Conservation (phyloP, 768 basidiomycete genomes). For the Cystofilobasidium ferigula region DNA sequence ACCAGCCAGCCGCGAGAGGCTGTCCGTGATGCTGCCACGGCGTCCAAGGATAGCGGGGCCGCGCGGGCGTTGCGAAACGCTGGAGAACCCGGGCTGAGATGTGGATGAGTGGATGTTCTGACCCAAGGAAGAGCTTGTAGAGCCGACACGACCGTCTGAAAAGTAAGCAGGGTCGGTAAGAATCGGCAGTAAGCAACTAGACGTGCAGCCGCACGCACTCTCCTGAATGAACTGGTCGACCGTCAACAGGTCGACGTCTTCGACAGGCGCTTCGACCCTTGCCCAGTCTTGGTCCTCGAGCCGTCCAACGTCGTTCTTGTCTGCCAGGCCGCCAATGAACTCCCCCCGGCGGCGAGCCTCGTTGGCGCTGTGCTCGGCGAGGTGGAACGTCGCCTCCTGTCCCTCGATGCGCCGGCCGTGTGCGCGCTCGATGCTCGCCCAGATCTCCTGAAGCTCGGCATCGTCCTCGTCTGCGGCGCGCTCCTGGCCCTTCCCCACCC, state of each 20-base stretch:
- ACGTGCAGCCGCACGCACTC: constrained; percentile 25
- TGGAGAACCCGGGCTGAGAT: not conserved
- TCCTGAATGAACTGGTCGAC: constrained; percentile 58
- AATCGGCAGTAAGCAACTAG: not conserved
- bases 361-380: not conserved
- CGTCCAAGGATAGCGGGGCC: not conserved
- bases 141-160: constrained; percentile 12
- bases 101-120: constrained; percentile 15
- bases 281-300: constrained; percentile 59
- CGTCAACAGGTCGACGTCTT: constrained; percentile 49
- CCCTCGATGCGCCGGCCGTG: constrained; percentile 32
- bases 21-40: constrained; percentile 4
- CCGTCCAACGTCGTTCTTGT: constrained; percentile 62
- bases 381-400: constrained; percentile 28
- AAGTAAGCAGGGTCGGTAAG: not conserved
- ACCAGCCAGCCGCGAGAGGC: not conserved
- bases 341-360: not conserved
- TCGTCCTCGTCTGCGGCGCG: constrained; percentile 11
- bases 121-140: constrained; percentile 26
- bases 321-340: constrained; percentile 58
- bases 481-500: constrained; percentile 38
- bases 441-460: constrained; percentile 43
- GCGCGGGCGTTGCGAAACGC: not conserved
- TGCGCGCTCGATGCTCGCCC: constrained; percentile 37
- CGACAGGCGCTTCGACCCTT: constrained; percentile 39